Base-by-base conservation (phyloP, 2,329 filamentous ascomycete genomes). In the Lecanoromycetidae sp. region DNA sequence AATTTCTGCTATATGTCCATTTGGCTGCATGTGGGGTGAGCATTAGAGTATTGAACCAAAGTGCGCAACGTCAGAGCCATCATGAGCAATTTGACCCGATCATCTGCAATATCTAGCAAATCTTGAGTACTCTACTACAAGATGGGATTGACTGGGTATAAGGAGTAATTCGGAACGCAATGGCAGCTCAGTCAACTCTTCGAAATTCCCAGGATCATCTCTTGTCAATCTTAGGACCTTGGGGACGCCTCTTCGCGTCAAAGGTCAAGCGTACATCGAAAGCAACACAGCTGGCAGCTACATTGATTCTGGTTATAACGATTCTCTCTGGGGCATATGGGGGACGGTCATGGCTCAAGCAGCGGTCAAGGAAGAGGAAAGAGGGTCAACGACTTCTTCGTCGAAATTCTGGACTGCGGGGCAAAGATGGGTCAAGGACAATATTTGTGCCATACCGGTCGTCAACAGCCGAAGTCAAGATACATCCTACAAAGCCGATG, bases 361-460 rank as follows among this genome's bases (percentile, higher is more conserved):
- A 74, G 48, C 74, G 79, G 51, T 77, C 77, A 40, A 80, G 79
- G 54, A 90, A 96, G 65, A 80, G 78, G 55, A 87, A 91, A 57
- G 83, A 87, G 56, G 88, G 88, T 4, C 74, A 78, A 53, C 83
- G 84, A 54, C 74, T 98, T 44, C 70, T 96, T 53, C 79, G 91
- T 49, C 82, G 85, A 51, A 98, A 98, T 66, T 96, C 90, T 26
- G 94, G 87, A 58, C 72, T 96, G 53, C 79, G 84, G 65, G 87
- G 90, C 57, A 95, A 95, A 67, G 91, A 96, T 71, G 91, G 91
- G 41, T 90, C 87, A 40, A 76, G 91, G 46, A 94, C 87, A 12
- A 91, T 98, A 49, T 96, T 91, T 60, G 91, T 98, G 23, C 88
- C 90, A 2, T 91, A 94, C 65, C 87, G 86, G 63, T 77, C 87